Percentiles rank a stretch among this genome's conserved stretches.
Evolutionary conservation across 139 green algal genomes (phyloP).

Genomic region (Ostreobium quekettii): DNA sequence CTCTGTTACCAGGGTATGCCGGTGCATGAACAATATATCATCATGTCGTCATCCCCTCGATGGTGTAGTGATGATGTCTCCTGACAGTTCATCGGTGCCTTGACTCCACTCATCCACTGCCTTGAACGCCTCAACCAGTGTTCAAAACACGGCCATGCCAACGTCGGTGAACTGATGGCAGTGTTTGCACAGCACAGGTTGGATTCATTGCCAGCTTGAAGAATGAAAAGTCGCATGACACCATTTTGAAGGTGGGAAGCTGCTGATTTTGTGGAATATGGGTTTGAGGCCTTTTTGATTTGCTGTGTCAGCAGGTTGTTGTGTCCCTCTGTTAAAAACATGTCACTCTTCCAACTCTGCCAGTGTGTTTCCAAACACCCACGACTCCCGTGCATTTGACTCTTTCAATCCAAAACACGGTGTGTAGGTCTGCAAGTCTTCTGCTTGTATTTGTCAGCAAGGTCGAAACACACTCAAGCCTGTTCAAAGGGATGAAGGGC

Average conservation of each 20-base stretch:
- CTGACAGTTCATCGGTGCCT: background rate
- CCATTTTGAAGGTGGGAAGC: constrained; percentile 70
- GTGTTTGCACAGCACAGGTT: constrained; percentile 47
- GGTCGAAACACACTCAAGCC: no score
- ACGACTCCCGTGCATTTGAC: no score
- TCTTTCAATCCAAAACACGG: no score
- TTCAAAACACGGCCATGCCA: background rate
- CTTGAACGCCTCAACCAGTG: background rate
- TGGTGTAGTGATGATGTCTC: background rate
- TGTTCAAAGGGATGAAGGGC: no score
- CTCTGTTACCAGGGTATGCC: no score
- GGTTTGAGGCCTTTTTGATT: no score
- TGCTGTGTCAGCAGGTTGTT: no score
- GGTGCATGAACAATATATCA: background rate
- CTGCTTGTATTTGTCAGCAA: no score
- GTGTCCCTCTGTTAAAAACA: background rate
- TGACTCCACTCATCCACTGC: background rate
- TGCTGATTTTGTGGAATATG: background rate
- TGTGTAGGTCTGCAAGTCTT: no score
- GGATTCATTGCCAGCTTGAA: constrained; percentile 94
- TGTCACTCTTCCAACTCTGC: background rate
- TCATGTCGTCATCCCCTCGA: background rate
- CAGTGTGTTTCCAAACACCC: background rate
- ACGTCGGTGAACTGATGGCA: background rate
- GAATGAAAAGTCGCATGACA: constrained; percentile 70